Evolutionary conservation across 257 asterid species (phyloP).

Genomic region (Datura wrightii): DNA sequence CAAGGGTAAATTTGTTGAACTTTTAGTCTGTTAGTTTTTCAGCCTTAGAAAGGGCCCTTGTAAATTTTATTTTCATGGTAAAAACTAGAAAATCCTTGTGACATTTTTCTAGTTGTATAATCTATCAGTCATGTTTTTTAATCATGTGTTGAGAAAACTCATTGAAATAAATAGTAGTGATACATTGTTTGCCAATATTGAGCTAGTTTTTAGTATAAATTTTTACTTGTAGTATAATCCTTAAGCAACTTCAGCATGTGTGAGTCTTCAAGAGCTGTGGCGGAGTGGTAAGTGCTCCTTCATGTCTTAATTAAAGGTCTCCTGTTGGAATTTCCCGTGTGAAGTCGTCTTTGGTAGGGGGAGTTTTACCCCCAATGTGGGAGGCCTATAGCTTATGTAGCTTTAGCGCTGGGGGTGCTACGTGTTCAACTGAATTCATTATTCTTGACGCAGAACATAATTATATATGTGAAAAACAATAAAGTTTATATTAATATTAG

Average conservation of each 20-base stretch:
- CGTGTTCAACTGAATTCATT: too few relatives aligned
- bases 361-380: neutral
- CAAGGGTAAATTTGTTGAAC: neutral
- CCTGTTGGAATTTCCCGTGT: fast-evolving
- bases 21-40: conserved; percentile 16
- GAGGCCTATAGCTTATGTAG: neutral
- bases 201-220: neutral
- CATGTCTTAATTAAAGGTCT: neutral
- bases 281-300: neutral
- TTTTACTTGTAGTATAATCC: neutral
- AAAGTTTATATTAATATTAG: neutral
- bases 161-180: neutral
- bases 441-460: too few relatives aligned
- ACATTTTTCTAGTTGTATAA: conserved; percentile 20
- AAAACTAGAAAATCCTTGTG: conserved; percentile 25
- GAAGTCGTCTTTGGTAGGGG: neutral
- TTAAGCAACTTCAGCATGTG: neutral
- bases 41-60: conserved; percentile 25
- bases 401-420: too few relatives aligned
- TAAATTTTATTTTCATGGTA: conserved; percentile 7
- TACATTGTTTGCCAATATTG: neutral
- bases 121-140: neutral
- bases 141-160: neutral
- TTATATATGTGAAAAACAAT: neutral
- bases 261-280: fast-evolving